Percentiles rank a stretch among this genome's conserved stretches.
These are phyloP conservation scores for Hygrophila difformis DNA, from an alignment of 257 asterid species.

Conservation along the genomic window DNA sequence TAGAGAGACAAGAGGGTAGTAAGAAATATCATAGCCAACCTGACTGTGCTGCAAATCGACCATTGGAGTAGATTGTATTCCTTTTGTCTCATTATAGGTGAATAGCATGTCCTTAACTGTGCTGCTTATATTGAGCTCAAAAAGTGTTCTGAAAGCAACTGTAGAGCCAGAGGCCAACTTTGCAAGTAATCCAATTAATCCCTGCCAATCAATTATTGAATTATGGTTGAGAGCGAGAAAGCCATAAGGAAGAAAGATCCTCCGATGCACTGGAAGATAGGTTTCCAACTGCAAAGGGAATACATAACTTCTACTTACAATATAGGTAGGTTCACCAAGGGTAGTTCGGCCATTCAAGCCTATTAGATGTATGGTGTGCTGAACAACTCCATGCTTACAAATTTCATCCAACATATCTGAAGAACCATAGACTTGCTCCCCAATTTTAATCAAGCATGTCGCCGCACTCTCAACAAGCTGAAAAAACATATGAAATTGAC, in stretches of 20 bases:
- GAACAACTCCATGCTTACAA: slow-evolving; percentile 71
- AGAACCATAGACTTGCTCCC: slow-evolving; percentile 47
- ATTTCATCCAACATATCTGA: slow-evolving; percentile 73
- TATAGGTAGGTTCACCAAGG: slow-evolving; percentile 50
- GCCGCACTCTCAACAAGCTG: slow-evolving; percentile 93
- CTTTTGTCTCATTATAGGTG: slow-evolving; percentile 46
- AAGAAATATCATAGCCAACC: slow-evolving; percentile 26
- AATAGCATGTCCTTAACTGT: slow-evolving; percentile 63
- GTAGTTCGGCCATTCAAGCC: slow-evolving; percentile 66
- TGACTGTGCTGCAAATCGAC: slow-evolving; percentile 64
- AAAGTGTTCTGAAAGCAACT: slow-evolving; percentile 69
- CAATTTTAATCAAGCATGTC: slow-evolving; percentile 79
- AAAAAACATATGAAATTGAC: slow-evolving; percentile 7
- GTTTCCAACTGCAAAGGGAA: slow-evolving; percentile 5
- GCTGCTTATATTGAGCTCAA: slow-evolving; percentile 69
- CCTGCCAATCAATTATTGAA: slow-evolving; percentile 41
- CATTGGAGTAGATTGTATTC: slow-evolving; percentile 38
- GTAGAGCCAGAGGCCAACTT: slow-evolving; percentile 71
- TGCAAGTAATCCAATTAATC: slow-evolving; percentile 76
- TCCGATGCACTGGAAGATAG: background rate
- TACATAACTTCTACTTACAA: slow-evolving; percentile 43
- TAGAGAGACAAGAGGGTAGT: slow-evolving; percentile 1
- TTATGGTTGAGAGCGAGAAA: slow-evolving; percentile 9
- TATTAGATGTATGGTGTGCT: slow-evolving; percentile 63
- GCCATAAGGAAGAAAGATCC: too few relatives aligned